Evolutionary conservation across 75 land plant genomes (phyloP).

Genomic region (Cunninghamia lanceolata): DNA sequence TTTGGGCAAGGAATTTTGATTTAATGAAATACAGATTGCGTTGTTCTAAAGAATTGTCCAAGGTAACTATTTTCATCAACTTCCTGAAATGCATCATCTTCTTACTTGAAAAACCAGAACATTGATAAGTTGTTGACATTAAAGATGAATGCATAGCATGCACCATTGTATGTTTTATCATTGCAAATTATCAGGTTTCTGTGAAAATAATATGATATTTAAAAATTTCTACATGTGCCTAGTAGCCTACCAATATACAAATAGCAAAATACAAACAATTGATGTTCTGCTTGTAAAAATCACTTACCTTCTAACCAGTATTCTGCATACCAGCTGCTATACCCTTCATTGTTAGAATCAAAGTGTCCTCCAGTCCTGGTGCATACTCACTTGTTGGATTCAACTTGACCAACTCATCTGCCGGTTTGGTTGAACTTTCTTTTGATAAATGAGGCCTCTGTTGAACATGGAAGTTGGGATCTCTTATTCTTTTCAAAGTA

Average conservation of each 20-base stretch:
- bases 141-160: background rate
- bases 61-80: background rate
- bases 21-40: background rate
- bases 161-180: background rate
- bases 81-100: background rate
- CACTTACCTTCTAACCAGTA: slow-evolving; percentile 59
- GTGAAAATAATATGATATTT: background rate
- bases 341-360: slow-evolving; percentile 96
- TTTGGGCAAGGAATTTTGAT: background rate
- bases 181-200: background rate
- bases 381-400: slow-evolving; percentile 88
- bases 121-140: background rate
- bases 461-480: slow-evolving; percentile 46
- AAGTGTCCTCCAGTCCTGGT: slow-evolving; percentile 91
- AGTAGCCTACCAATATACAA: background rate
- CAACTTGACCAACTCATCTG: slow-evolving; percentile 75
- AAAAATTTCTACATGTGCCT: background rate
- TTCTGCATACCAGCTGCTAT: slow-evolving; percentile 98
- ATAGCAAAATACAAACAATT: background rate
- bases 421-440: slow-evolving; percentile 58
- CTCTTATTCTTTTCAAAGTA: slow-evolving; percentile 78
- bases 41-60: background rate
- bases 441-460: slow-evolving; percentile 51
- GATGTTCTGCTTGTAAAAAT: background rate
- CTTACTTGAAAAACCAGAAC: background rate